Percentiles rank a stretch among this genome's conserved stretches.
phyloP scores from a whole-genome alignment of 805 yeast species.

The Metschnikowia lachancei region DNA sequence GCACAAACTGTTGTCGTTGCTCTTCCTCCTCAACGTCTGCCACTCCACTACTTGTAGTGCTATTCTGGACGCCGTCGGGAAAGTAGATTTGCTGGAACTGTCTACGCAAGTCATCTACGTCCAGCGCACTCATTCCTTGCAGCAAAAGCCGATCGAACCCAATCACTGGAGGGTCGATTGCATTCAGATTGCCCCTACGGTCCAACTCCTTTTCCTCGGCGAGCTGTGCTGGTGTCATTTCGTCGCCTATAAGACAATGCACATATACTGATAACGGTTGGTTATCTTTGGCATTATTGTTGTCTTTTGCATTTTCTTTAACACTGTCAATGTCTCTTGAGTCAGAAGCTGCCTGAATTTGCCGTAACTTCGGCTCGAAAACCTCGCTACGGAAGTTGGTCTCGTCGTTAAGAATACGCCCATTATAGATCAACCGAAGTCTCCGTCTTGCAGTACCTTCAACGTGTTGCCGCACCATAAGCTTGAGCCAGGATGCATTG shows the following conservation, averaged over 20 bases:
- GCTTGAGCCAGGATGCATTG: constrained; percentile 31
- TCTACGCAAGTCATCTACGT: constrained; percentile 63
- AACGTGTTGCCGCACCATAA: constrained; percentile 28
- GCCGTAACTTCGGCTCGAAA: constrained; percentile 29
- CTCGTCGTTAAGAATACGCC: constrained; percentile 57
- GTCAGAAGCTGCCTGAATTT: neutral
- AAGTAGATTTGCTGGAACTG: constrained; percentile 77
- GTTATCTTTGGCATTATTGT: no score
- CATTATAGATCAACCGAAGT: constrained; percentile 65
- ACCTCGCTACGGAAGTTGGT: constrained; percentile 56
- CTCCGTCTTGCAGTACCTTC: constrained; percentile 32
- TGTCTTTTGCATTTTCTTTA: no score
- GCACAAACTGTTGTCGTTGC: constrained; percentile 34
- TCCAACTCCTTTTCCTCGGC: constrained; percentile 60
- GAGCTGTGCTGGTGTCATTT: constrained; percentile 52
- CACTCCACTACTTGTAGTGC: constrained; percentile 22
- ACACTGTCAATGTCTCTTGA: no score
- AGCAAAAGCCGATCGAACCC: constrained; percentile 83
- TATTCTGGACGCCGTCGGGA: constrained; percentile 25
- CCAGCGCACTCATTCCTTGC: constrained; percentile 81
- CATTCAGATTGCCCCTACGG: constrained; percentile 42
- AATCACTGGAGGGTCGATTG: constrained; percentile 63
- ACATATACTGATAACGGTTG: constrained; percentile 49
- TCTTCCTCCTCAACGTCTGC: constrained; percentile 46
- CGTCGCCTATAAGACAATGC: constrained; percentile 78